Conservation (phyloP, 768 basidiomycete species). For the Dendrothele bispora region DNA sequence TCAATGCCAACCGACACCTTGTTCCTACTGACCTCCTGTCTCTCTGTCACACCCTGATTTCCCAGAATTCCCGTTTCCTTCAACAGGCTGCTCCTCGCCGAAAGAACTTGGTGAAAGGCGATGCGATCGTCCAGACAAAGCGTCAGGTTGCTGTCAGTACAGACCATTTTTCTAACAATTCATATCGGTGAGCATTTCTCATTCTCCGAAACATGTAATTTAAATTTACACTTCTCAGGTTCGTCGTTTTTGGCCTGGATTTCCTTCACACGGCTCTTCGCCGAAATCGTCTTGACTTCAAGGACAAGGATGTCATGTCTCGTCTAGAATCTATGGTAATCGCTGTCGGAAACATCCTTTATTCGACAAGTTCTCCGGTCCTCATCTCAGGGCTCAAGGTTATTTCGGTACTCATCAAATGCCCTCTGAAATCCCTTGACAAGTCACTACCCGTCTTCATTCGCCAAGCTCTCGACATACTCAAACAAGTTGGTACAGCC, state of each 20-base stretch:
- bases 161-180: constrained; percentile 83
- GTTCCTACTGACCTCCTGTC: constrained; percentile 69
- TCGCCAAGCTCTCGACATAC: constrained; percentile 78
- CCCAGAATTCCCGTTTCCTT: constrained; percentile 86
- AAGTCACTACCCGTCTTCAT: constrained; percentile 82
- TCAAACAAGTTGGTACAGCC: constrained; percentile 80
- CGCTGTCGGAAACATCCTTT: constrained; percentile 89
- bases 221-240: constrained; percentile 42
- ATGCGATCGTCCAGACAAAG: constrained; percentile 78
- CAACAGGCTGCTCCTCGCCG: constrained; percentile 50
- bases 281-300: constrained; percentile 83
- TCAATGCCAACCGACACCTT: constrained; percentile 80
- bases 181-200: constrained; percentile 63
- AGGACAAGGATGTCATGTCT: constrained; percentile 68
- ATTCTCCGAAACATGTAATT: neutral
- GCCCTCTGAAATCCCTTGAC: constrained; percentile 74
- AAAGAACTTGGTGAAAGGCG: constrained; percentile 42
- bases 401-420: constrained; percentile 77
- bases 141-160: constrained; percentile 52
- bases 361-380: constrained; percentile 77
- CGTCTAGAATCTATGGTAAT: constrained; percentile 86
- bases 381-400: constrained; percentile 76
- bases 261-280: constrained; percentile 86
- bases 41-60: constrained; percentile 87
- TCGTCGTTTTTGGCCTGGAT: constrained; percentile 90